Evolutionary conservation across 495 filamentous ascomycete genomes (phyloP).

Genomic region (Schizothecium vesticola): DNA sequence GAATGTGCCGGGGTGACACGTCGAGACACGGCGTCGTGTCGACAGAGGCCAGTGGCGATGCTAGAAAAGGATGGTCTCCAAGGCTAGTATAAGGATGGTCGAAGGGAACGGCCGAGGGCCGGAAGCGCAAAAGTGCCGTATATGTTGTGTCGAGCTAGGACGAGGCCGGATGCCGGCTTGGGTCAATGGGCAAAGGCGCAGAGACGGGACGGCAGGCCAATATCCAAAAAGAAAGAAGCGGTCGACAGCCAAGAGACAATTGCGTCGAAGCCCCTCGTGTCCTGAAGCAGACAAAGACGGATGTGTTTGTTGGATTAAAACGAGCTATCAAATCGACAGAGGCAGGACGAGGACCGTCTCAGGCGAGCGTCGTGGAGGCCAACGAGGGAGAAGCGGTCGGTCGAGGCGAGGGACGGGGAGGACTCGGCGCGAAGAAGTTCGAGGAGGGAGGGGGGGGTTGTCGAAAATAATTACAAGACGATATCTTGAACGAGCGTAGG

Average conservation of each 20-base stretch:
- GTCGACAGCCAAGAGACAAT: conserved; percentile 13
- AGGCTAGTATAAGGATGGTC: background rate
- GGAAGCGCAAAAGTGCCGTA: background rate
- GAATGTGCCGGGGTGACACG: conserved; percentile 4
- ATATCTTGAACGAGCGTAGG: conserved; percentile 22
- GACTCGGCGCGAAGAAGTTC: background rate
- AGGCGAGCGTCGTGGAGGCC: background rate
- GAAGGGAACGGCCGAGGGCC: background rate
- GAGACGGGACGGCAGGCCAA: conserved; percentile 6
- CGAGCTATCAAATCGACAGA: conserved; percentile 24
- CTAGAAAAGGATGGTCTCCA: background rate
- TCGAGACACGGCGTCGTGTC: background rate
- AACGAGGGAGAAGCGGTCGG: conserved; percentile 6
- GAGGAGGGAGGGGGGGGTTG: background rate
- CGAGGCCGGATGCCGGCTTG: background rate
- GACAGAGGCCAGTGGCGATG: background rate
- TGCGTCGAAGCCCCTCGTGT: conserved; percentile 2
- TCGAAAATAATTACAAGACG: conserved; percentile 20
- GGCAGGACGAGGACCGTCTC: conserved; percentile 28
- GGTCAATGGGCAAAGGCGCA: background rate
- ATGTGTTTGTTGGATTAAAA: conserved; percentile 23
- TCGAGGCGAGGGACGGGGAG: background rate
- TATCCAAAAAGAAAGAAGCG: conserved; percentile 24
- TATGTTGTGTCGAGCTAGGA: background rate
- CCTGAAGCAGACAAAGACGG: conserved; percentile 19